These are phyloP conservation scores for Exidia glandulosa DNA, from an alignment of 768 basidiomycete genomes.

Conservation along the genomic window DNA sequence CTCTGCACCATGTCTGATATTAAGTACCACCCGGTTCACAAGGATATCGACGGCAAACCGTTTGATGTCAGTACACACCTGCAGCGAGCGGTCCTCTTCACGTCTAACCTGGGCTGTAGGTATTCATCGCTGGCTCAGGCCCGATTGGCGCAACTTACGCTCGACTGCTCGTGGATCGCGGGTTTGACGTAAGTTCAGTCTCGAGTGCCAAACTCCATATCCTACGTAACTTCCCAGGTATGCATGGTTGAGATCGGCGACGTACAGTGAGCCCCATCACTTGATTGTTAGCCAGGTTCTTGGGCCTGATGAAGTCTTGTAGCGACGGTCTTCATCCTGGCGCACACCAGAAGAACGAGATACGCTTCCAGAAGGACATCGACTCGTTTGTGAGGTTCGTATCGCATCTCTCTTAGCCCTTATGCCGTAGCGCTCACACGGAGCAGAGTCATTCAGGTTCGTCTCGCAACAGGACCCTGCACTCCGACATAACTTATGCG, in stretches of 20 bases:
- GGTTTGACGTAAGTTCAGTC: conserved; percentile 7
- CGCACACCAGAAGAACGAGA: conserved; percentile 22
- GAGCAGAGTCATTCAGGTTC: no score
- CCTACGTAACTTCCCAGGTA: background rate
- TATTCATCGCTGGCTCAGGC: conserved; percentile 23
- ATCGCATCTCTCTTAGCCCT: no score
- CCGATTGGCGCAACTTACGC: conserved; percentile 20
- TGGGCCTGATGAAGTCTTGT: background rate
- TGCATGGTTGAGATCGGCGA: conserved; percentile 13
- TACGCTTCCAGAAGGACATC: conserved; percentile 19
- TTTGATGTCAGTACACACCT: background rate
- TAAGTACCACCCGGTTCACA: background rate
- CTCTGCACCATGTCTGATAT: background rate
- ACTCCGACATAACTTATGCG: no score
- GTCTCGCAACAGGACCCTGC: no score
- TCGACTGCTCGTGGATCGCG: conserved; percentile 13
- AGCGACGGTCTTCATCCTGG: conserved; percentile 9
- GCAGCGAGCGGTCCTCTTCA: background rate
- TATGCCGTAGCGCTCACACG: no score
- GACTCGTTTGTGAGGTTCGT: conserved; percentile 6
- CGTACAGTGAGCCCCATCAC: no score
- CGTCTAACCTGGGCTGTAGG: background rate
- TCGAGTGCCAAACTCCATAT: conserved; percentile 7
- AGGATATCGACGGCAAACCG: background rate
- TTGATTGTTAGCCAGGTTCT: conserved; percentile 7